These are phyloP conservation scores for Albifimbria verrucaria DNA, from an alignment of 2,329 filamentous ascomycete species.

Conservation along the genomic window DNA sequence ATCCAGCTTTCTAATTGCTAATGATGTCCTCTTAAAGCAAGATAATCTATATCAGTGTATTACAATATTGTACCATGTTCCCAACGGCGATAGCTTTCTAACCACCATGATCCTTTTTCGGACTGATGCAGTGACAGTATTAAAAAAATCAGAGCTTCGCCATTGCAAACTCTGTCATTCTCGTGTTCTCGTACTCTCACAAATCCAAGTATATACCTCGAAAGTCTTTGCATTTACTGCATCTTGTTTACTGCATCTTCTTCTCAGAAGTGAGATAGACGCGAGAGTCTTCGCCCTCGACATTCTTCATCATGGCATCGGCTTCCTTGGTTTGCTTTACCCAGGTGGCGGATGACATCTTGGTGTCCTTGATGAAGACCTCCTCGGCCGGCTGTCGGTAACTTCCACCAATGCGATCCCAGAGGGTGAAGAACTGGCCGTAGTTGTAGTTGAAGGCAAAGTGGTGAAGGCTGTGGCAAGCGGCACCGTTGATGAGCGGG, in stretches of 20 bases:
- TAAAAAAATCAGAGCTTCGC: no score
- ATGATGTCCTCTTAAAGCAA: no score
- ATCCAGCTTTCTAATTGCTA: no score
- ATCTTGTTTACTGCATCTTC: background rate
- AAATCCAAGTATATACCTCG: no score
- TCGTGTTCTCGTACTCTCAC: no score
- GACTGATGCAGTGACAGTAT: no score
- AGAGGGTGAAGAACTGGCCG: slow-evolving; percentile 42
- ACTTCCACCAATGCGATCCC: background rate
- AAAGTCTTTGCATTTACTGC: background rate
- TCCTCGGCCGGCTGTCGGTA: background rate
- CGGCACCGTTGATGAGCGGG: slow-evolving; percentile 45
- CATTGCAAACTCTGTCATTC: no score
- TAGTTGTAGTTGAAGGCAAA: slow-evolving; percentile 49
- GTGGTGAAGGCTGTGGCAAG: slow-evolving; percentile 46
- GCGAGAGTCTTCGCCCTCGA: background rate
- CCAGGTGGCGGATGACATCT: background rate
- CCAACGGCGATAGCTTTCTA: no score
- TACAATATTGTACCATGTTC: no score
- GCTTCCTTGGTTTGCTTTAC: background rate
- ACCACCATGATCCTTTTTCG: no score
- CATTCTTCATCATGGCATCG: background rate
- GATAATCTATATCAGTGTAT: no score
- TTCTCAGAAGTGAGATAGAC: background rate
- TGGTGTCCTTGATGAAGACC: background rate